A percentile compares a stretch with the other conserved stretches of the same genome.
Conservation (phyloP, 805 yeast species). For the Nakazawaea wyomingensis region DNA sequence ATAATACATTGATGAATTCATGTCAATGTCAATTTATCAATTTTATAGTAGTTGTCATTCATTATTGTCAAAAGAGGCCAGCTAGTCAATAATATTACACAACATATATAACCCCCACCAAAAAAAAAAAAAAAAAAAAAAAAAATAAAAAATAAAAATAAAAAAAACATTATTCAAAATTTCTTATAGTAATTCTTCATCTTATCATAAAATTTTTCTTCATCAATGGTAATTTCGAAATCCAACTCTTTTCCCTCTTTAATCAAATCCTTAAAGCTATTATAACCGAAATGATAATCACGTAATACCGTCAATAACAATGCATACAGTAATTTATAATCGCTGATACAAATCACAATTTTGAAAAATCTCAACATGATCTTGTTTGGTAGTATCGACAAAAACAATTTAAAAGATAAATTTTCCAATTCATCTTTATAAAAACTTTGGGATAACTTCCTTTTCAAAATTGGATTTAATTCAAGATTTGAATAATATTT, state of each 20-base stretch:
- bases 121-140: no score
- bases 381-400: background rate
- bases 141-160: no score
- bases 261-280: conserved; percentile 20
- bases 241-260: conserved; percentile 16
- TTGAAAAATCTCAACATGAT: conserved; percentile 19
- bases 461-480: conserved; percentile 3
- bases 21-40: no score
- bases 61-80: no score
- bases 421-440: conserved; percentile 4
- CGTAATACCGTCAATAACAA: conserved; percentile 35
- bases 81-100: no score
- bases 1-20: no score
- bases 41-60: no score
- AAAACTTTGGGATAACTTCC: background rate
- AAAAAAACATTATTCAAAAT: conserved; percentile 17
- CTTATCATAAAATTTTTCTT: conserved; percentile 24
- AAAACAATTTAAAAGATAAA: conserved; percentile 1
- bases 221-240: conserved; percentile 19
- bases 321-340: conserved; percentile 36
- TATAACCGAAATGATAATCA: conserved; percentile 49
- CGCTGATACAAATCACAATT: conserved; percentile 21
- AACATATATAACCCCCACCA: no score
- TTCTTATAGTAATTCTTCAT: conserved; percentile 23
- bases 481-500: conserved; percentile 1